Conservation (phyloP, 2,329 filamentous ascomycete species). For the Aspergillus japonicus region DNA sequence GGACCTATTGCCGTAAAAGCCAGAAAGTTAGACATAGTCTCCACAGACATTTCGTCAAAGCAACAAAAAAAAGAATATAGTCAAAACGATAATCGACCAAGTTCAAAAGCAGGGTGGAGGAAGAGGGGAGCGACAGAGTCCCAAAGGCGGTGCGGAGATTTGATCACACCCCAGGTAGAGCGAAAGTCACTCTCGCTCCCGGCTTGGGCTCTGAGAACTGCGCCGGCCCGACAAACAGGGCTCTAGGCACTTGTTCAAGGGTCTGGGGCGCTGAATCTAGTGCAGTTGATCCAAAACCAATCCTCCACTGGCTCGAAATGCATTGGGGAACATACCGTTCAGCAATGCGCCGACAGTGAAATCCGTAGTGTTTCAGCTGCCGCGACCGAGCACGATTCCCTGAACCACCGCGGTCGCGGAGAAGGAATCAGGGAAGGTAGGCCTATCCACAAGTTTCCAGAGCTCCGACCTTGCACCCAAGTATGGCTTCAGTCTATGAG, state of each 20-base stretch:
- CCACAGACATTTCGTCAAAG: neutral
- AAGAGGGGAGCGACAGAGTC: conserved; percentile 23
- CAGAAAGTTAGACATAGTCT: conserved; percentile 23
- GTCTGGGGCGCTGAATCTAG: neutral
- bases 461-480: conserved; percentile 14
- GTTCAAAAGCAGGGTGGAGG: conserved; percentile 9
- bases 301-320: conserved; percentile 13
- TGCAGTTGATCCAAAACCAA: conserved; percentile 5
- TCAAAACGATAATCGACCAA: conserved; percentile 5
- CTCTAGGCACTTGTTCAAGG: conserved; percentile 1
- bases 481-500: neutral
- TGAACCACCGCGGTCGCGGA: conserved; percentile 26
- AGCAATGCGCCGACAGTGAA: conserved; percentile 39
- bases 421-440: conserved; percentile 4
- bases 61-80: conserved; percentile 1
- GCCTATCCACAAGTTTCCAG: neutral
- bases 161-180: conserved; percentile 36
- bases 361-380: conserved; percentile 30
- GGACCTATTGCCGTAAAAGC: conserved; percentile 16
- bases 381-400: conserved; percentile 35
- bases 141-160: conserved; percentile 43
- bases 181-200: conserved; percentile 24
- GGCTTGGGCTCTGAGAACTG: conserved; percentile 21
- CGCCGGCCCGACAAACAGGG: conserved; percentile 19
- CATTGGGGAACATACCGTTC: conserved; percentile 35